These are phyloP conservation scores for Aspergillus floridensis DNA, from an alignment of 2,329 filamentous ascomycete species.

Conservation along the genomic window DNA sequence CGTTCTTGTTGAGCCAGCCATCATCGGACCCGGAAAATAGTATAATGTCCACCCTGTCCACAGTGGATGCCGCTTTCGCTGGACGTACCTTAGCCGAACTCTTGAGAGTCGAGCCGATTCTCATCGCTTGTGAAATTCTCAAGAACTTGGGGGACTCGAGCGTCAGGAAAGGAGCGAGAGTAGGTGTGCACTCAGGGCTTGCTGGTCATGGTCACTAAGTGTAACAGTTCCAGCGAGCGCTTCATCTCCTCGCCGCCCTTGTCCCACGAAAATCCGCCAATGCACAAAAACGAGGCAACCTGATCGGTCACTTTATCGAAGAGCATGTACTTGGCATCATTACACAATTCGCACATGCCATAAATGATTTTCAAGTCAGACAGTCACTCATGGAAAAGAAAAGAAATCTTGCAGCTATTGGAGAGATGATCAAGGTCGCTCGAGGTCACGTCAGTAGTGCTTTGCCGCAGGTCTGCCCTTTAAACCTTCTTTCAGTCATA, in stretches of 20 bases:
- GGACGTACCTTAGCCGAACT: slow-evolving; percentile 65
- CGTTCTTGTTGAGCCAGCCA: slow-evolving; percentile 57
- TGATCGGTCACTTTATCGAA: slow-evolving; percentile 73
- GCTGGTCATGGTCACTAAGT: slow-evolving; percentile 9
- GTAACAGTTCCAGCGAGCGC: slow-evolving; percentile 49
- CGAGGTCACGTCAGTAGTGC: slow-evolving; percentile 72
- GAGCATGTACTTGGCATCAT: slow-evolving; percentile 83
- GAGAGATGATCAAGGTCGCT: slow-evolving; percentile 79
- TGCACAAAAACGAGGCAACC: slow-evolving; percentile 52
- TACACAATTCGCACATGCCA: slow-evolving; percentile 71
- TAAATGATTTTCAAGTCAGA: slow-evolving; percentile 65
- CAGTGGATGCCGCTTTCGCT: slow-evolving; percentile 69
- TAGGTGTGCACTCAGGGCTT: slow-evolving; percentile 40
- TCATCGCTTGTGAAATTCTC: slow-evolving; percentile 75
- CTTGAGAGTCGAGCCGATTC: slow-evolving; percentile 70
- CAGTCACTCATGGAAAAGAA: slow-evolving; percentile 66
- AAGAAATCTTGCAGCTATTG: slow-evolving; percentile 76
- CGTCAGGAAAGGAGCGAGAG: slow-evolving; percentile 52
- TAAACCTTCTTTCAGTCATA: background rate
- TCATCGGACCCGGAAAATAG: slow-evolving; percentile 66
- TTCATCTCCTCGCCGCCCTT: slow-evolving; percentile 50
- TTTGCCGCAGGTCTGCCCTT: slow-evolving; percentile 71
- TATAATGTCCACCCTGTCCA: slow-evolving; percentile 65
- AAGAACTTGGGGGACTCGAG: slow-evolving; percentile 72
- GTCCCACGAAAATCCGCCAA: slow-evolving; percentile 50